A percentile compares a stretch with the other conserved stretches of the same genome.
Evolutionary conservation across 1,284 basidiomycete genomes (phyloP).

Genomic region (Phaffia rhodozyma): DNA sequence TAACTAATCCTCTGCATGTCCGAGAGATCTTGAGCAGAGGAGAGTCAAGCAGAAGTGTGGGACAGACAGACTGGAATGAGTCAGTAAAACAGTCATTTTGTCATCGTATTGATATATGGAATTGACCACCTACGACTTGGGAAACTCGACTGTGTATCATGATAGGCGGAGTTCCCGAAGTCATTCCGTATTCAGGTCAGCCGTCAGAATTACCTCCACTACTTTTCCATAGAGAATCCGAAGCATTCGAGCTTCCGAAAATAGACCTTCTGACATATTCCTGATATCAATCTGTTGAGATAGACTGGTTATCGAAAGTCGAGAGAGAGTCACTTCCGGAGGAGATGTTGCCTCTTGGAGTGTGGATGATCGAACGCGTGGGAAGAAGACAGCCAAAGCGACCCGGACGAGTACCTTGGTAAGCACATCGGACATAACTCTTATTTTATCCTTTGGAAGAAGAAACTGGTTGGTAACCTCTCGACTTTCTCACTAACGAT

Average conservation of each 20-base stretch:
- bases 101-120: too few species aligned
- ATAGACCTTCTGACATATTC: too few species aligned
- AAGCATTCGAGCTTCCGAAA: too few species aligned
- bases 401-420: conserved; percentile 60
- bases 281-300: too few species aligned
- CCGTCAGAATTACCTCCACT: too few species aligned
- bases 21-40: conserved; percentile 72
- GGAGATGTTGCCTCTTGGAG: conserved; percentile 26
- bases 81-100: conserved; percentile 31
- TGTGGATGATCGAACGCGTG: conserved; percentile 26
- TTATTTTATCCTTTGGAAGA: neutral
- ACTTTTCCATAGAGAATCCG: too few species aligned
- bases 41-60: conserved; percentile 76
- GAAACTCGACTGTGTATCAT: too few species aligned
- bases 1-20: conserved; percentile 76
- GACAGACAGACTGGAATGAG: conserved; percentile 95
- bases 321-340: conserved; percentile 45
- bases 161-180: too few species aligned
- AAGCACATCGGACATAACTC: conserved; percentile 23
- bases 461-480: neutral
- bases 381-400: conserved; percentile 27
- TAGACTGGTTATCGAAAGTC: conserved; percentile 48
- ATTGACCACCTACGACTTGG: too few species aligned
- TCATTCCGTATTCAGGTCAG: too few species aligned
- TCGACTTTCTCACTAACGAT: neutral